phyloP scores from a whole-genome alignment of 331 rosid genomes.

The Telfairia occidentalis region DNA sequence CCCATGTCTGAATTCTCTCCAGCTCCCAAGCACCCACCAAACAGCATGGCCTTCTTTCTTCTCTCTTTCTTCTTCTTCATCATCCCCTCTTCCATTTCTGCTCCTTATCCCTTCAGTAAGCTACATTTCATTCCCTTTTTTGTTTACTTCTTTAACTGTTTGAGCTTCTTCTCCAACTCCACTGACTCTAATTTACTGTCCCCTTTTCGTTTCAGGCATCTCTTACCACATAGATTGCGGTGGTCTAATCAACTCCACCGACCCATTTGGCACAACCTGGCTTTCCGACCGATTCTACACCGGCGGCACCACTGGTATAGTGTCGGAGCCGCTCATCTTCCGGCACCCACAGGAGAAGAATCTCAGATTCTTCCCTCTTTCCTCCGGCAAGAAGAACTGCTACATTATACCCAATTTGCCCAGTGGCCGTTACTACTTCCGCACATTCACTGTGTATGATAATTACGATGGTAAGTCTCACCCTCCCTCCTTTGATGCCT shows the following conservation, averaged over 20 bases:
- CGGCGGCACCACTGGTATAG: constrained; percentile 51
- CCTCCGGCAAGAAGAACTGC: constrained; percentile 90
- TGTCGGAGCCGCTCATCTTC: constrained; percentile 81
- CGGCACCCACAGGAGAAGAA: constrained; percentile 57
- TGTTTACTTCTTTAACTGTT: background rate
- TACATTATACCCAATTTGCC: constrained; percentile 51
- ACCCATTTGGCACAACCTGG: constrained; percentile 57
- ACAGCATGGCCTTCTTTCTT: constrained; percentile 27
- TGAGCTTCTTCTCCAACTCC: constrained; percentile 15
- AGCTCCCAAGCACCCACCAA: background rate
- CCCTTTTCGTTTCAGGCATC: constrained; percentile 29
- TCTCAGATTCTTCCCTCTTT: constrained; percentile 66
- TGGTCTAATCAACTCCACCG: constrained; percentile 42
- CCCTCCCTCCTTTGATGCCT: constrained; percentile 74
- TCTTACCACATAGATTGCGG: constrained; percentile 79
- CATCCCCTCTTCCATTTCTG: constrained; percentile 8
- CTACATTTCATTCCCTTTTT: background rate
- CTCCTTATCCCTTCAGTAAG: constrained; percentile 40
- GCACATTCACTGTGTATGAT: constrained; percentile 77
- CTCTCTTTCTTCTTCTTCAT: background rate
- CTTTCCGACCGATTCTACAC: constrained; percentile 74
- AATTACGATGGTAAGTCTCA: constrained; percentile 90
- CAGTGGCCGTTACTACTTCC: constrained; percentile 57
- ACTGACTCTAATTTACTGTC: background rate
- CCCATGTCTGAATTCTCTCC: background rate